A percentile compares a stretch with the other conserved stretches of the same genome.
These are phyloP conservation scores for Punica granatum DNA, from an alignment of 345 rosid species.

Conservation along the genomic window DNA sequence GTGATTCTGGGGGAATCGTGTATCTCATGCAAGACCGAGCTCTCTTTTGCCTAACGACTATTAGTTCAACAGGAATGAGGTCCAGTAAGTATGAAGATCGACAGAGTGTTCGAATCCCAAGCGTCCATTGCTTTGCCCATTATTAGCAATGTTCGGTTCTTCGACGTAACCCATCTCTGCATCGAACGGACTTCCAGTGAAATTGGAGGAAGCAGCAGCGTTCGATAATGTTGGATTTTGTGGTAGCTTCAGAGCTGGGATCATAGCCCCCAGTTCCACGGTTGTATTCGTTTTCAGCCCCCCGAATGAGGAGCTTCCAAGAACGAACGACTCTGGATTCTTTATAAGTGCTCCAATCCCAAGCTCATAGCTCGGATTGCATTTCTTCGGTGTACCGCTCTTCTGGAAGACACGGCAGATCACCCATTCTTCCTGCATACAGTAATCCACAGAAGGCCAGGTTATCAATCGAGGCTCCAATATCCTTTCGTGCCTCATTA, in stretches of 20 bases:
- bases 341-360: background rate
- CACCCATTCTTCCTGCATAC: conserved; percentile 9
- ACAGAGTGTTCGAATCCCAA: background rate
- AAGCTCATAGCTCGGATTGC: background rate
- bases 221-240: background rate
- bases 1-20: background rate
- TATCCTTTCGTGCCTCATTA: no score
- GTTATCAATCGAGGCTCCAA: background rate
- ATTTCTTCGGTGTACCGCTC: background rate
- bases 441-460: no score
- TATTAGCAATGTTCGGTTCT: background rate
- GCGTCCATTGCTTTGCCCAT: background rate
- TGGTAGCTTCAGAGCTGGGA: background rate
- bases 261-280: background rate
- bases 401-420: conserved; percentile 11
- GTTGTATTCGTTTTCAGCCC: background rate
- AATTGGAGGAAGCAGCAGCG: background rate
- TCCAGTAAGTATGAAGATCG: background rate
- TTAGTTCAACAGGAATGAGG: background rate
- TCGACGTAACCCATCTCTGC: background rate
- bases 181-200: background rate
- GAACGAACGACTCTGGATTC: background rate
- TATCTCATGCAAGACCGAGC: no score
- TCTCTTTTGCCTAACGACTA: background rate
- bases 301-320: background rate